These are phyloP conservation scores for Sicyos baderoa DNA, from an alignment of 306 rosid genomes.

Conservation along the genomic window DNA sequence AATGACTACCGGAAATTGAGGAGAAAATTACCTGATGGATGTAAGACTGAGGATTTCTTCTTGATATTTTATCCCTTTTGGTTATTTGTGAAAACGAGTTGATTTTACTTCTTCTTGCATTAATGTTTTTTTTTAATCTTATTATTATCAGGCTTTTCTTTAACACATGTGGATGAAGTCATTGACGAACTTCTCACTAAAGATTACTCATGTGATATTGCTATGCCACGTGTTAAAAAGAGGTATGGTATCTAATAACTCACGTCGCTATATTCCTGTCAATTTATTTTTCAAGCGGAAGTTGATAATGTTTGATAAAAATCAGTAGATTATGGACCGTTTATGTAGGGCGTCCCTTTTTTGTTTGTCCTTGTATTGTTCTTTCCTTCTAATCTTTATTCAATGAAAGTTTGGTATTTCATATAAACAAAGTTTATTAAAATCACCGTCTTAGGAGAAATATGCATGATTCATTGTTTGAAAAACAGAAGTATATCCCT, in stretches of 20 bases:
- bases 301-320: not conserved
- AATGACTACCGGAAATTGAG: slow-evolving; percentile 79
- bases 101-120: not conserved
- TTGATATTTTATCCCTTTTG: not conserved
- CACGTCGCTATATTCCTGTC: not conserved
- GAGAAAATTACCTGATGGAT: slow-evolving; percentile 59
- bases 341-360: no score
- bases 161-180: slow-evolving; percentile 95
- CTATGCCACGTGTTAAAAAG: slow-evolving; percentile 82
- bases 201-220: slow-evolving; percentile 90
- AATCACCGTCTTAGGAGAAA: not conserved
- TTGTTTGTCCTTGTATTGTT: no score
- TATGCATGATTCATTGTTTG: not conserved
- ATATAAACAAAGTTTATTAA: not conserved
- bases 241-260: slow-evolving; percentile 35
- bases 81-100: not conserved
- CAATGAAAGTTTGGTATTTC: no score
- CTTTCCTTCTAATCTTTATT: no score
- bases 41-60: slow-evolving; percentile 36
- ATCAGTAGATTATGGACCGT: not conserved
- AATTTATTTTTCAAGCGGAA: not conserved
- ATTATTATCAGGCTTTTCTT: slow-evolving; percentile 44
- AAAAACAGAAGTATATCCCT: not conserved
- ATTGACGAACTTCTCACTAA: slow-evolving; percentile 85
- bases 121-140: not conserved